phyloP scores from a whole-genome alignment of 2,329 filamentous ascomycete genomes.

The Fusarium mexicanum region DNA sequence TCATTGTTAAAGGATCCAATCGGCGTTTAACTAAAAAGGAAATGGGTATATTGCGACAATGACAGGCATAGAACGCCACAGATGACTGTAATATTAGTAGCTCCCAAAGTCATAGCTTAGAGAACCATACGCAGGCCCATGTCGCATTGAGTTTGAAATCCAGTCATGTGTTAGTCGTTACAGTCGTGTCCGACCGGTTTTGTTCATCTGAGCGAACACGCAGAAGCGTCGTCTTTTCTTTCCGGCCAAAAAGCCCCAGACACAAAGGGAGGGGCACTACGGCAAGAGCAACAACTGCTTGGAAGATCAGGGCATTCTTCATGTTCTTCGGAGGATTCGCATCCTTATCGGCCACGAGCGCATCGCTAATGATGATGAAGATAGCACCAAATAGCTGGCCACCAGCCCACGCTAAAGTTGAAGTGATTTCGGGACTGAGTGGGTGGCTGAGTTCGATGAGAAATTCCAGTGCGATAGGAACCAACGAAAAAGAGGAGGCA shows the following conservation, averaged over 20 bases:
- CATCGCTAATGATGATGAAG: constrained; percentile 86
- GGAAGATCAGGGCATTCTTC: constrained; percentile 79
- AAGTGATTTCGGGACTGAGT: constrained; percentile 84
- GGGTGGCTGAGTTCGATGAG: constrained; percentile 89
- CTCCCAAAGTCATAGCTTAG: background rate
- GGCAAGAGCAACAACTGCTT: constrained; percentile 74
- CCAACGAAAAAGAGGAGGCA: constrained; percentile 79
- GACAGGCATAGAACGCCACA: constrained; percentile 18
- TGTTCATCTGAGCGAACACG: constrained; percentile 58
- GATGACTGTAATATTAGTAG: constrained; percentile 12
- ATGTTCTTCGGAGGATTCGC: constrained; percentile 75
- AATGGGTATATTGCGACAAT: constrained; percentile 41
- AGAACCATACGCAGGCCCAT: background rate
- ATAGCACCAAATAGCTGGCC: constrained; percentile 87
- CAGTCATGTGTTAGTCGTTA: constrained; percentile 29
- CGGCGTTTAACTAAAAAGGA: constrained; percentile 15
- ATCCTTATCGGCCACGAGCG: constrained; percentile 66
- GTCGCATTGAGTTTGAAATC: background rate
- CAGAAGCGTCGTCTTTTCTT: constrained; percentile 60
- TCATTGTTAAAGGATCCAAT: background rate
- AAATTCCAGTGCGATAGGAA: constrained; percentile 88
- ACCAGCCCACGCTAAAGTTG: constrained; percentile 83
- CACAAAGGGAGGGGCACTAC: constrained; percentile 74
- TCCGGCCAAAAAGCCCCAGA: constrained; percentile 75
- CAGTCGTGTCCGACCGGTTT: constrained; percentile 29